Evolutionary conservation across 768 basidiomycete species (phyloP).

Genomic region (Naganishia onofrii): DNA sequence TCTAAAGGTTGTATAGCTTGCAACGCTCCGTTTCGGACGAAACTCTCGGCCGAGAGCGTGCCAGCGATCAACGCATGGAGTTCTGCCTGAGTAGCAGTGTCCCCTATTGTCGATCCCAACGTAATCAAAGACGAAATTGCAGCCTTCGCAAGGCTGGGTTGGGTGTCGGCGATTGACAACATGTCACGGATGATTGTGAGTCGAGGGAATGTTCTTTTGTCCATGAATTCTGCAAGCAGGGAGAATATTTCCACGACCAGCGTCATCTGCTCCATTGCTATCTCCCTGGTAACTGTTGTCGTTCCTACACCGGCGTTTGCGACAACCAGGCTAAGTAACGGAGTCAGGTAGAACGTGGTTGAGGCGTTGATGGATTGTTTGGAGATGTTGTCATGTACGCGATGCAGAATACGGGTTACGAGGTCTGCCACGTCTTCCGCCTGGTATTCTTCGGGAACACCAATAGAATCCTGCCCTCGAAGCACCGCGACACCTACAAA

Average conservation of each 20-base stretch:
- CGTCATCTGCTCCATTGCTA: slow-evolving; percentile 74
- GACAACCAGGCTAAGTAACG: slow-evolving; percentile 70
- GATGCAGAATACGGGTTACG: slow-evolving; percentile 78
- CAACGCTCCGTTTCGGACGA: slow-evolving; percentile 82
- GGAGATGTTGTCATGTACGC: slow-evolving; percentile 74
- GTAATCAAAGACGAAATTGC: slow-evolving; percentile 76
- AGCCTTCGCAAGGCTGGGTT: slow-evolving; percentile 78
- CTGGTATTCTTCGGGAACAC: slow-evolving; percentile 27
- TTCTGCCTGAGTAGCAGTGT: slow-evolving; percentile 65
- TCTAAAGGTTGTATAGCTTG: slow-evolving; percentile 90
- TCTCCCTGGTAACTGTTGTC: slow-evolving; percentile 64
- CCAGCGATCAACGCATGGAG: slow-evolving; percentile 66
- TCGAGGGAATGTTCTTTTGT: slow-evolving; percentile 71
- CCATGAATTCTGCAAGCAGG: slow-evolving; percentile 63
- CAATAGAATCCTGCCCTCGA: slow-evolving; percentile 58
- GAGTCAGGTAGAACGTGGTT: slow-evolving; percentile 77
- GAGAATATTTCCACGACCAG: slow-evolving; percentile 56
- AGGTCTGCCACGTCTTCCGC: slow-evolving; percentile 58
- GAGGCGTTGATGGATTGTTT: slow-evolving; percentile 77
- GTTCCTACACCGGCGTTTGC: slow-evolving; percentile 65
- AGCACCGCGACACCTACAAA: slow-evolving; percentile 84
- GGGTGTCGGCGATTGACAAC: slow-evolving; percentile 68
- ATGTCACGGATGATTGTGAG: slow-evolving; percentile 66
- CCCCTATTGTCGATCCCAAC: slow-evolving; percentile 73
- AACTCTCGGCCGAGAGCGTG: slow-evolving; percentile 77